Evolutionary conservation across 768 basidiomycete genomes (phyloP), one percentile per base, ranked within the genome.

Genomic region (Russula lepida): DNA sequence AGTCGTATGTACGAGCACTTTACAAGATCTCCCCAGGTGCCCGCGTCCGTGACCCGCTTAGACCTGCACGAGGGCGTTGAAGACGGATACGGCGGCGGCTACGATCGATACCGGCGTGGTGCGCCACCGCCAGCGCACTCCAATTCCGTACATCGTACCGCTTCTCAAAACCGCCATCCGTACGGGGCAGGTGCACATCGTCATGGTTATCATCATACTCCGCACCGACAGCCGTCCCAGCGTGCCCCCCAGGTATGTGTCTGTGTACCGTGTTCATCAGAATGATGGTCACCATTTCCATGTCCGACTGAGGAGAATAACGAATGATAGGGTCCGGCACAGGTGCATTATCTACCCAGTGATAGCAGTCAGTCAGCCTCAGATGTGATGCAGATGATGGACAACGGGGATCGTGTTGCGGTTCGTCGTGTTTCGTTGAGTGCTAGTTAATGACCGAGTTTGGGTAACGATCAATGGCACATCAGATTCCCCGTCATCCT

Each of bases 1-100:
- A 58, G 52, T 27, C 65, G 64, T 11, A 27, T 66, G n/a, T 64
- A 51, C 46, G 65, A 66, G 50, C 63, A 64, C 25, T 66, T 66
- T n/a, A 23, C 48, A 6, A 43, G 33, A 6, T 17, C 27, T 3
- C 30, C 27, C 3, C 25, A 21, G 12, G 12, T 15, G 25, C 11
- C 30, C 12, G 41, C 43, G 19, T 21, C 52, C n/a, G 62, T 64
- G 53, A 64, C 62, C 5, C 56, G 49, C 9, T 13, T 64, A 17
- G 64, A 64, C 27, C 52, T 59, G 52, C 62, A 54, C 46, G 62
- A 63, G 4, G 56, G 41, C 6, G 11, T 41, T 33, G 60, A 62
- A 8, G 33, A 25, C 27, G 56, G 25, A 4, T 49, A 49, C 4
- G 28, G 23, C 17, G 56, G 43, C 17, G 35, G 51, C 28, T 43